Base-by-base conservation (phyloP, 768 basidiomycete species). In the Termitomyces eurrhizus region DNA sequence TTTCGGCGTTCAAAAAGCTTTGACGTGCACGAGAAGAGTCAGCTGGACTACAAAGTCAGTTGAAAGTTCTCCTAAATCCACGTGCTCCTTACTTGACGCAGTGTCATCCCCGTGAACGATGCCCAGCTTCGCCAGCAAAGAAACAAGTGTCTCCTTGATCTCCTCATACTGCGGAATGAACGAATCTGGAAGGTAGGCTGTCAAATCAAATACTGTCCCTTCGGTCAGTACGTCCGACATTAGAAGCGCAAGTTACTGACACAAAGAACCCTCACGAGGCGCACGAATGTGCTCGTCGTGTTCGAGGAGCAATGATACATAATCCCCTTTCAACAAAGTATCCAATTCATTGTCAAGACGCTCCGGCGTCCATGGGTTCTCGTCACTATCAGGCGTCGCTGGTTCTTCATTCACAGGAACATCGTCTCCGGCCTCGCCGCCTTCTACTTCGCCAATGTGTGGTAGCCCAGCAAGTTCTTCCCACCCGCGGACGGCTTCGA, bases 401-500 rank as follows among this genome's bases (percentile, higher is more conserved):
- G 41, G 41, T 26, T 74, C 75, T 4, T 71, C 72, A n/a, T 62
- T 72, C 14, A 68, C 73, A 53, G 72, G 69, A 29, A 74, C 74
- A 0, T 68, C 73, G 13, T 75, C 74, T 24, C 64, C 73, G 9
- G 67, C 73, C 11, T 73, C 74, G 16, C 75, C 74, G 66, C 86
- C 85, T 32, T 78, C 81, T 8, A 83, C 80, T 52, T 90, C 87
- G 62, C 87, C 86, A 68, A 90, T 87, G 59, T 89, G 89, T 2
- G 87, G 87, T 21, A 90, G 73, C 1, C 82, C 82, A 13, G 88
- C 86, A 8, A 87, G 79, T 46, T 81, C 86, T 70, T 94, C 92
- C 88, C 92, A 98, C 14, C 95, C 95, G 51, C 94, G 87, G 16
- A 98, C 95, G 18, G 96, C 95, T 66, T 96, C 95, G 33, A 97